Base-by-base conservation (phyloP, 2,329 filamentous ascomycete species). In the Epicoccum nigrum region DNA sequence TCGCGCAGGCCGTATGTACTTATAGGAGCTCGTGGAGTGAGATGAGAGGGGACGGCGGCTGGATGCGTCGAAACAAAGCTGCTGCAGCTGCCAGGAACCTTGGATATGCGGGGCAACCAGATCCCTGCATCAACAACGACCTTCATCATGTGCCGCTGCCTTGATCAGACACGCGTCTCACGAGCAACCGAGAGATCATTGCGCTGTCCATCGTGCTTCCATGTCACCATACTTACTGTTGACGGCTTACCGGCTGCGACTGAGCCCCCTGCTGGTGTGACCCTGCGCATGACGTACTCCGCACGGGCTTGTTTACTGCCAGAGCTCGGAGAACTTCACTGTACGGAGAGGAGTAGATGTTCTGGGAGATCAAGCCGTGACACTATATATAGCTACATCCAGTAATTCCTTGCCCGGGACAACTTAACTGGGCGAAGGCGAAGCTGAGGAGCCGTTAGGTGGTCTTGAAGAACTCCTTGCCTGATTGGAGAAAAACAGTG, bases 71-170 rank as follows among this genome's bases (percentile, higher is more conserved):
- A 53, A 53, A 53, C 50, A 47, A 35, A 44, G 47, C 47, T 45
- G 40, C 40, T 37, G 53, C 55, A 43, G 44, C 40, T 48, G 39
- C 39, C 34, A 57, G 58, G 45, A 46, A 46, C 53, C 55, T 64
- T 59, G 40, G 47, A 43, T 17, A 32, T 31, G 62, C 59, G 60
- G 62, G 62, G 62, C 56, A 58, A 49, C 43, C 34, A 43, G 39
- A 60, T 50, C 62, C 62, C 60, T 63, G 60, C 62, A 50, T 59
- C 47, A 45, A 52, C 43, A 56, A 54, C 48, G 16, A 31, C 57
- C 44, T 35, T 31, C 45, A 48, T 57, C 55, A 62, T 56, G 45
- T 47, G 58, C 52, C 42, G 44, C 54, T 58, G 57, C 45, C 43
- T 44, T 38, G 54, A 40, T 54, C 51, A 48, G 50, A 21, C 27